phyloP scores from a whole-genome alignment of 2,329 filamentous ascomycete genomes.

The Hortaea sp. region DNA sequence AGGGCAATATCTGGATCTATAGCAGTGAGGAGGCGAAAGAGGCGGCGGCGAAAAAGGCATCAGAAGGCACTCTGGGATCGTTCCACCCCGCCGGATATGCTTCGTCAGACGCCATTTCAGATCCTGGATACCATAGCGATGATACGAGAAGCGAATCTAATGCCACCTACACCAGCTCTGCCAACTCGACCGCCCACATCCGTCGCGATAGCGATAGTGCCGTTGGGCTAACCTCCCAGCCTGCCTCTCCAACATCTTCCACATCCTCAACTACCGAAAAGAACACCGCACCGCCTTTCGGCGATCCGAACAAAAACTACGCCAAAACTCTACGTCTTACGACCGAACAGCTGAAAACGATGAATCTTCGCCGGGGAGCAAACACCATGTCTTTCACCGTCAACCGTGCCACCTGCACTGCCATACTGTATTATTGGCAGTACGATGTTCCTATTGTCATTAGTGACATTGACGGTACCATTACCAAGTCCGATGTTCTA shows the following conservation, averaged over 20 bases:
- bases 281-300: conserved; percentile 26
- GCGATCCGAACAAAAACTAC: conserved; percentile 75
- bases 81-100: conserved; percentile 44
- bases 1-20: conserved; percentile 99
- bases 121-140: conserved; percentile 93
- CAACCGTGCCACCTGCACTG: conserved; percentile 83
- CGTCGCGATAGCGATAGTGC: conserved; percentile 62
- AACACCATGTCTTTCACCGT: conserved; percentile 96
- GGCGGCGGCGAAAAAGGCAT: conserved; percentile 59
- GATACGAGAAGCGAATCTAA: conserved; percentile 50
- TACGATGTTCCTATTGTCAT: conserved; percentile 90
- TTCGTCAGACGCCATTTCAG: conserved; percentile 72
- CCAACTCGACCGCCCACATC: conserved; percentile 29
- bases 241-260: conserved; percentile 33
- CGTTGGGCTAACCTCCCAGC: conserved; percentile 52
- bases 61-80: conserved; percentile 33
- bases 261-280: conserved; percentile 15
- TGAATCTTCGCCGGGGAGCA: conserved; percentile 72
- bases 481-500: conserved; percentile 60
- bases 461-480: conserved; percentile 96
- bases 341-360: conserved; percentile 82
- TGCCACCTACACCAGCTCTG: conserved; percentile 31
- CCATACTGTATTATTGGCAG: conserved; percentile 89
- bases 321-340: conserved; percentile 93
- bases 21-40: conserved; percentile 94